Evolutionary conservation across 2,329 filamentous ascomycete genomes (phyloP), one percentile per base, ranked within the genome.

Genomic region (Monilinia polystroma): DNA sequence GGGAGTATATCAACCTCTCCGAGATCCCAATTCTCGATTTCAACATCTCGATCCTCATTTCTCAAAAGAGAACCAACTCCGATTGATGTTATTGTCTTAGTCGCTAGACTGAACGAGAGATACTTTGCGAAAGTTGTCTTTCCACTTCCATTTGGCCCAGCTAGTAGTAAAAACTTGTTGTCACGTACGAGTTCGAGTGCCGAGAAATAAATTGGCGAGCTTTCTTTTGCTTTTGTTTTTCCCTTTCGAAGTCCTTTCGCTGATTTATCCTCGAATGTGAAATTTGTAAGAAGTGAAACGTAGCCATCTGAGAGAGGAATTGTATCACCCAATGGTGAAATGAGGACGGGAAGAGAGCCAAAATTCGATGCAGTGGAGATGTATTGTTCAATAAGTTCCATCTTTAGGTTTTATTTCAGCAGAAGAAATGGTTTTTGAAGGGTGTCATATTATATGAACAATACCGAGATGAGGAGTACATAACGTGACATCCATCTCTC

Each of bases 51-150:
- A 29, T 59, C 6, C 23, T 47, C 56, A 45, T 47, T 29, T 29
- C 56, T 16, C 12, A 45, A 2, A 2, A 59, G 3, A 7, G 23
- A 45, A 45, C 38, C 4, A 10, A 3, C 26, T 32, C 11, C 41
- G 7, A 45, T 6, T 23, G 23, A 59, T 20, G 14, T 11, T 18
- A 12, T 29, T 10, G 23, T 8, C 5, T 8, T 23, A 14, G 4
- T 5, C 4, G 23, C 41, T 14, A 20, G 38, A 18, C 38, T 32
- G 6, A 8, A 58, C 16, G n/a, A 3, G 4, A 58, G 38, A 43
- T 58, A n/a, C 23, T 47, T 58, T 4, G 41, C 56, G 12, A 47
- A 58, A 12, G 20, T 58, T 10, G 38, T 58, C 16, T 58, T 58
- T 5, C 55, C 20, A 16, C 35, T 26, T 16, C 55, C 38, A 26